Evolutionary conservation across 768 basidiomycete genomes (phyloP).

Genomic region (Mrakia frigida): DNA sequence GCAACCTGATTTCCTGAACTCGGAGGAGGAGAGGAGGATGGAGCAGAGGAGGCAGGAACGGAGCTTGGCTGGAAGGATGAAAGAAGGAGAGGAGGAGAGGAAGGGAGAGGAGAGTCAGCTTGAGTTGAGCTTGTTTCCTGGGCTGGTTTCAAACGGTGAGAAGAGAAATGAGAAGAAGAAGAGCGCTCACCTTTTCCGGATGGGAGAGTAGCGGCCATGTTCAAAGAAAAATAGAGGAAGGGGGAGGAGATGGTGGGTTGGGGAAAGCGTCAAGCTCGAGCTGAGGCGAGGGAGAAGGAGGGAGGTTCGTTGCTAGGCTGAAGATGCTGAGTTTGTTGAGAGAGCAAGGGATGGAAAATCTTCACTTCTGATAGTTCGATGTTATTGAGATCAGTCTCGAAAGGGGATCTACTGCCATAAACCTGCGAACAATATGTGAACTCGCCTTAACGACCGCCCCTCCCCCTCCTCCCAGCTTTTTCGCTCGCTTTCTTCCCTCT

Average conservation of each 20-base stretch:
- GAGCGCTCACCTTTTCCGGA: not conserved
- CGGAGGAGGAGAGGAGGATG: constrained; percentile 71
- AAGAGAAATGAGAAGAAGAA: not conserved
- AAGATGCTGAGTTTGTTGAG: too few relatives aligned
- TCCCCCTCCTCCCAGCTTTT: not conserved
- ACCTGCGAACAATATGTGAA: not conserved
- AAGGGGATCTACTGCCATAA: too few relatives aligned
- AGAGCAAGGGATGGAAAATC: too few relatives aligned
- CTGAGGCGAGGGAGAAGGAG: too few relatives aligned
- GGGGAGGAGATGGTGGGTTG: not conserved
- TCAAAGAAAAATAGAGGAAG: not conserved
- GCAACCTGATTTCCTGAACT: constrained; percentile 81
- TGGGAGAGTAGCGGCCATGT: not conserved
- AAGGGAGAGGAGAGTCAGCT: not conserved
- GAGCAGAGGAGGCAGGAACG: constrained; percentile 93
- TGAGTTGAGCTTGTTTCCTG: not conserved
- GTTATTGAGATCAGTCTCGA: too few relatives aligned
- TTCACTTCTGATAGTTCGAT: too few relatives aligned
- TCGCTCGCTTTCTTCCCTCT: not conserved
- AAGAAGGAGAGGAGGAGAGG: not conserved
- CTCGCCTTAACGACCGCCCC: not conserved
- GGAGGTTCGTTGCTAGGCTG: too few relatives aligned
- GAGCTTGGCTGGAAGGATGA: constrained; percentile 50
- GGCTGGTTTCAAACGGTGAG: not conserved
- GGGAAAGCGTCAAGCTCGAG: not conserved